These are phyloP conservation scores for Penicillium simplicissimum DNA, from an alignment of 495 filamentous ascomycete genomes.

Conservation along the genomic window DNA sequence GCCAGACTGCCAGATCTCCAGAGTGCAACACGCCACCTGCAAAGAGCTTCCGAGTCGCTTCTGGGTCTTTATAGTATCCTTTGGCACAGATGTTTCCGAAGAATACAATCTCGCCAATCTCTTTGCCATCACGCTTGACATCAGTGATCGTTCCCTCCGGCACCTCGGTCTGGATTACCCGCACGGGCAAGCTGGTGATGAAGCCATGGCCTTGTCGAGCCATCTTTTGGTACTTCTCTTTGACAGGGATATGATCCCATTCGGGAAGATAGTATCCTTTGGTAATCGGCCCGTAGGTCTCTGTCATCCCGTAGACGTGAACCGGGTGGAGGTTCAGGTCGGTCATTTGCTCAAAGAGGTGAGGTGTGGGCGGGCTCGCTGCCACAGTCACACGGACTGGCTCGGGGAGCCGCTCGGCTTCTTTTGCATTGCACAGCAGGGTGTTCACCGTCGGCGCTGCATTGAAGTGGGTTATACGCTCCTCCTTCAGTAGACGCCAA, in stretches of 20 bases:
- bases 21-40: constrained; percentile 84
- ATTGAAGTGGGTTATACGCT: constrained; percentile 90
- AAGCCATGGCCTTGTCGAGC: constrained; percentile 94
- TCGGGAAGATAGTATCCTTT: constrained; percentile 83
- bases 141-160: constrained; percentile 68
- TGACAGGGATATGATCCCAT: constrained; percentile 69
- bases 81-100: constrained; percentile 87
- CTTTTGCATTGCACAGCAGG: constrained; percentile 72
- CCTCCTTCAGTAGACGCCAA: constrained; percentile 81
- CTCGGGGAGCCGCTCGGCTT: constrained; percentile 66
- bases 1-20: constrained; percentile 91
- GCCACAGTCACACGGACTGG: constrained; percentile 90
- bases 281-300: constrained; percentile 95
- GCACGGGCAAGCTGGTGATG: constrained; percentile 74
- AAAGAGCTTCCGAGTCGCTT: constrained; percentile 86
- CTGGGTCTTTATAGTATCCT: constrained; percentile 88
- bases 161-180: constrained; percentile 78
- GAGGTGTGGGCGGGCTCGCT: constrained; percentile 82
- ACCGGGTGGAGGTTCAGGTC: constrained; percentile 84
- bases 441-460: constrained; percentile 97
- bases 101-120: constrained; percentile 94
- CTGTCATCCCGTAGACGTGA: constrained; percentile 92
- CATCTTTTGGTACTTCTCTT: constrained; percentile 82
- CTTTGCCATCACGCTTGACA: constrained; percentile 76
- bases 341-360: constrained; percentile 91